These are phyloP conservation scores for Acmispon strigosus DNA, from an alignment of 306 rosid genomes.

Conservation along the genomic window DNA sequence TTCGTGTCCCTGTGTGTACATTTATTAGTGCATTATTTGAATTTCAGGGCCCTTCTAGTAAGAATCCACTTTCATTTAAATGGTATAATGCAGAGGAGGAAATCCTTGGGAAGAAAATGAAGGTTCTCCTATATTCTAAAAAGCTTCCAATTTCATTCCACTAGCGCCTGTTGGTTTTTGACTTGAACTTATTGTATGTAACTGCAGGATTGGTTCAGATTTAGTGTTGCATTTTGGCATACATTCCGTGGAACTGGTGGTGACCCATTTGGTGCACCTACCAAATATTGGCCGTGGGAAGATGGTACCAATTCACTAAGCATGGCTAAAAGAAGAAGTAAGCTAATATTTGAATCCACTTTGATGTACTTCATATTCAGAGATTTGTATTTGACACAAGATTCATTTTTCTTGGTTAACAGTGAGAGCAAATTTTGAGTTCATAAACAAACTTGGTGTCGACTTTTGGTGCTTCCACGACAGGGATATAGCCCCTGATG, in stretches of 20 bases:
- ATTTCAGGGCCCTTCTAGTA: constrained; percentile 82
- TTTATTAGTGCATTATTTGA: neutral
- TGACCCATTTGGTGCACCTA: constrained; percentile 88
- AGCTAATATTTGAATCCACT: constrained; percentile 8
- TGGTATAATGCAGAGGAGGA: constrained; percentile 88
- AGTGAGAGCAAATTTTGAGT: constrained; percentile 96
- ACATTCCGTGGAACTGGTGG: constrained; percentile 93
- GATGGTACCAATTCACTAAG: constrained; percentile 88
- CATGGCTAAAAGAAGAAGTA: constrained; percentile 97
- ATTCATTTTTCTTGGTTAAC: constrained; percentile 15
- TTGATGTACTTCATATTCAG: neutral
- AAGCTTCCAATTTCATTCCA: neutral
- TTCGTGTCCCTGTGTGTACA: neutral
- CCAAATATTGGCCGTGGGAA: constrained; percentile 95
- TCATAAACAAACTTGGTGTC: constrained; percentile 81
- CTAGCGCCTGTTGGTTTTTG: constrained; percentile 11
- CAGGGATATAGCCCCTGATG: constrained; percentile 92
- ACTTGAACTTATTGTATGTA: neutral
- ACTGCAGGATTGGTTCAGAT: constrained; percentile 87
- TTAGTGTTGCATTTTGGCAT: constrained; percentile 98
- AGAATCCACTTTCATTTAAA: constrained; percentile 68
- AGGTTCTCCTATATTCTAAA: constrained; percentile 39
- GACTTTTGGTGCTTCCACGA: constrained; percentile 94
- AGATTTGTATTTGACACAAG: neutral
- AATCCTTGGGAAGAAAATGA: constrained; percentile 90